These are phyloP conservation scores for Alternaria arborescens DNA, from an alignment of 2,329 filamentous ascomycete species.

Conservation along the genomic window DNA sequence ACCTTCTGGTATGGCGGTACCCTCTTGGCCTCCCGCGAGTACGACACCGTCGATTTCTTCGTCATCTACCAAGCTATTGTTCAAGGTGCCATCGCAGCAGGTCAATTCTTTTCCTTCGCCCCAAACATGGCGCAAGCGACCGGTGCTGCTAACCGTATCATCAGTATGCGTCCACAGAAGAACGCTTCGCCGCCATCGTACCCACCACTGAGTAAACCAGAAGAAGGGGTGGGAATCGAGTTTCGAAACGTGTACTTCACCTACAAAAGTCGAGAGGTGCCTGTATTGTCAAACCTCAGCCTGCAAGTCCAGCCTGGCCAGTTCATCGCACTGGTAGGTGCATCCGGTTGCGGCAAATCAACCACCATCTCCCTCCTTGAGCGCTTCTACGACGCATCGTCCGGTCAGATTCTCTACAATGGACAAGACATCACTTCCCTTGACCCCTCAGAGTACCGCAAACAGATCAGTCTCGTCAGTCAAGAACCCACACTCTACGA, in stretches of 20 bases:
- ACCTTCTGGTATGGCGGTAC: slow-evolving; percentile 63
- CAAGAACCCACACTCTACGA: slow-evolving; percentile 60
- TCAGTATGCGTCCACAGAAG: slow-evolving; percentile 43
- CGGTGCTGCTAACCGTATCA: slow-evolving; percentile 48
- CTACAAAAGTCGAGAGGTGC: slow-evolving; percentile 88
- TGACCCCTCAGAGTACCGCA: slow-evolving; percentile 51
- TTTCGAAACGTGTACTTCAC: slow-evolving; percentile 94
- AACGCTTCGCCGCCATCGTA: slow-evolving; percentile 16
- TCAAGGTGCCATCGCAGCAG: slow-evolving; percentile 52
- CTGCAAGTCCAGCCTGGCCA: slow-evolving; percentile 64
- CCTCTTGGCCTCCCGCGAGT: slow-evolving; percentile 56
- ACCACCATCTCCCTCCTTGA: slow-evolving; percentile 70
- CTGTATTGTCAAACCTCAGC: slow-evolving; percentile 61
- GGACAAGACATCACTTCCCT: slow-evolving; percentile 48
- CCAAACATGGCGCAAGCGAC: slow-evolving; percentile 55
- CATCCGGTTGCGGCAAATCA: slow-evolving; percentile 74
- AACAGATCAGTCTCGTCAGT: slow-evolving; percentile 54
- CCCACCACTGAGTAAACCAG: slow-evolving; percentile 15
- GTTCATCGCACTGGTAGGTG: slow-evolving; percentile 74
- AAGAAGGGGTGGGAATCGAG: slow-evolving; percentile 65
- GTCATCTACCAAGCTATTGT: slow-evolving; percentile 63
- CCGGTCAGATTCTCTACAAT: slow-evolving; percentile 69
- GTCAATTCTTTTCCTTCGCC: slow-evolving; percentile 56
- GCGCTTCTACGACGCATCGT: slow-evolving; percentile 73
- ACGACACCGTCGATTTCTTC: slow-evolving; percentile 59